These are phyloP conservation scores for Pseudophaeomoniella oleicola DNA, from an alignment of 2,329 filamentous ascomycete genomes.

Conservation along the genomic window DNA sequence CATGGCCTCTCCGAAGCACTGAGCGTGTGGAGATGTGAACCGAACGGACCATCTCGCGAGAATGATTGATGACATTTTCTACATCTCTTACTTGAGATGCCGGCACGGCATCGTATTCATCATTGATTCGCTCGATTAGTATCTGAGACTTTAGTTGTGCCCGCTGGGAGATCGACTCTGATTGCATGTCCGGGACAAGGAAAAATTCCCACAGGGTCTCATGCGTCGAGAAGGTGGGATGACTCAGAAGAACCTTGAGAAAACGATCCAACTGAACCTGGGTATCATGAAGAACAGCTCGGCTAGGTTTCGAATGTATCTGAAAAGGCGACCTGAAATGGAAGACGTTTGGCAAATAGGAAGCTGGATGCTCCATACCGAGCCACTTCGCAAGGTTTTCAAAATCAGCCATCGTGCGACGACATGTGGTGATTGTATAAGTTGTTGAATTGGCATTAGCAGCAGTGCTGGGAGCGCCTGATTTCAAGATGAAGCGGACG, in stretches of 20 bases:
- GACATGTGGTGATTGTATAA: constrained; percentile 79
- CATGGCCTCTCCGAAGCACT: constrained; percentile 65
- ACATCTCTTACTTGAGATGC: constrained; percentile 59
- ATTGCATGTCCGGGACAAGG: constrained; percentile 82
- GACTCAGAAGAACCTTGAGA: constrained; percentile 67
- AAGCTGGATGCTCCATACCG: constrained; percentile 79
- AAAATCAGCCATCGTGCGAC: constrained; percentile 76
- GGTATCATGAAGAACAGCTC: constrained; percentile 72
- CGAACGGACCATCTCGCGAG: constrained; percentile 73
- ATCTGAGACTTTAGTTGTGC: constrained; percentile 76
- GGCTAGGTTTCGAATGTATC: constrained; percentile 79
- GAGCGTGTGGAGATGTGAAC: constrained; percentile 73
- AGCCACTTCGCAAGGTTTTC: constrained; percentile 77
- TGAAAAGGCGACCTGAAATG: constrained; percentile 66
- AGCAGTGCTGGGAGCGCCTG: constrained; percentile 51
- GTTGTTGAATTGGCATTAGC: constrained; percentile 57
- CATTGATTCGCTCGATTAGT: constrained; percentile 67
- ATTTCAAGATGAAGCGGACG: constrained; percentile 85
- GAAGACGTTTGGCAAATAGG: constrained; percentile 75
- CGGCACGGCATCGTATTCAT: constrained; percentile 68
- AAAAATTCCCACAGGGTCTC: constrained; percentile 99
- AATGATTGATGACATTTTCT: constrained; percentile 83
- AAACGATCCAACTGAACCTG: constrained; percentile 80
- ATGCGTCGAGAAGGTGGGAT: constrained; percentile 88
- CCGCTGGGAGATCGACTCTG: constrained; percentile 77